These are phyloP conservation scores for Ceratocystis destructans DNA, from an alignment of 2,329 filamentous ascomycete species.

Conservation along the genomic window DNA sequence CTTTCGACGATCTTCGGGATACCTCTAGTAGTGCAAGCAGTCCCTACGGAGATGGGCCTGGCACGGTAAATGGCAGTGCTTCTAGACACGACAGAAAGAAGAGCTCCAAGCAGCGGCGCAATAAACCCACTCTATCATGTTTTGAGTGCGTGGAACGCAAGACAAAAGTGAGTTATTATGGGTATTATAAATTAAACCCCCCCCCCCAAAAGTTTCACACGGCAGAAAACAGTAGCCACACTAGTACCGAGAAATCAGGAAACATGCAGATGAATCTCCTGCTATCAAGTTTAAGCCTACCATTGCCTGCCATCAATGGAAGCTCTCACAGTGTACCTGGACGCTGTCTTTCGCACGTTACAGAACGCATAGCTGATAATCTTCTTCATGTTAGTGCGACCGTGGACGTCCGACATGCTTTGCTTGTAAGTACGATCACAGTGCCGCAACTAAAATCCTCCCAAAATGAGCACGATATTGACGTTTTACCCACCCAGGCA, in stretches of 20 bases:
- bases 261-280: not conserved
- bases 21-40: slow-evolving; percentile 16
- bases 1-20: slow-evolving; percentile 9
- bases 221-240: not conserved
- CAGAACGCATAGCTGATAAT: not conserved
- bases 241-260: not conserved
- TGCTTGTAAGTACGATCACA: slow-evolving; percentile 38
- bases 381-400: slow-evolving; percentile 46
- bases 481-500: slow-evolving; percentile 34
- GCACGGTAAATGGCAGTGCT: slow-evolving; percentile 1
- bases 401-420: slow-evolving; percentile 55
- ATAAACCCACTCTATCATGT: slow-evolving; percentile 70
- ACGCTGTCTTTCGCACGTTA: not conserved
- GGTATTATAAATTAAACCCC: not conserved
- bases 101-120: slow-evolving; percentile 66
- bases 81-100: slow-evolving; percentile 11
- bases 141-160: slow-evolving; percentile 70
- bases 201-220: not conserved
- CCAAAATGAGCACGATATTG: not conserved
- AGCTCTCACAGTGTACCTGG: not conserved
- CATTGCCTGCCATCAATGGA: not conserved
- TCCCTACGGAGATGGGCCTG: slow-evolving; percentile 13
- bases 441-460: not conserved
- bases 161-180: slow-evolving; percentile 49
- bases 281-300: not conserved